These are phyloP conservation scores for Ganoderma lucidum DNA, from an alignment of 1,284 basidiomycete species.

Conservation along the genomic window DNA sequence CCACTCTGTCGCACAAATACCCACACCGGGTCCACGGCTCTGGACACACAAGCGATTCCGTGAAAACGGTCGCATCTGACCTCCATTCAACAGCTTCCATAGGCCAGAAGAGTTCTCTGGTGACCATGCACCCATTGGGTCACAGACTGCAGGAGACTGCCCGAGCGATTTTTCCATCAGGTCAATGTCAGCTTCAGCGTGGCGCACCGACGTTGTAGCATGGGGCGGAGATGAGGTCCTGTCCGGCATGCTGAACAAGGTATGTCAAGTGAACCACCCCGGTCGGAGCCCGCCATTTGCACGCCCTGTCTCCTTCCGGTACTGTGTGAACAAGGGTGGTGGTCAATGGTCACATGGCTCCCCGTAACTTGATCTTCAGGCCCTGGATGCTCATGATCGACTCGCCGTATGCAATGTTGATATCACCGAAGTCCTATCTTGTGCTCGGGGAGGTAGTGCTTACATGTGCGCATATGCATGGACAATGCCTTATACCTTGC, in stretches of 20 bases:
- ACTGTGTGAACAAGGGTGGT: not conserved
- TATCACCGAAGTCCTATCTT: not conserved
- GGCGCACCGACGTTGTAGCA: not conserved
- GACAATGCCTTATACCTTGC: no score
- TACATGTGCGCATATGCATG: not conserved
- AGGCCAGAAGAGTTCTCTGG: not conserved
- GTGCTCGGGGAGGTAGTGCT: not conserved
- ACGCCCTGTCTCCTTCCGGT: not conserved
- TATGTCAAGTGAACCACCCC: conserved; percentile 4
- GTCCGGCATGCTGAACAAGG: conserved; percentile 3
- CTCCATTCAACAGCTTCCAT: not conserved
- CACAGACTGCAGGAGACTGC: not conserved
- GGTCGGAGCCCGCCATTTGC: not conserved
- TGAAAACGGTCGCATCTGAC: not conserved
- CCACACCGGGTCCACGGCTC: conserved; percentile 7
- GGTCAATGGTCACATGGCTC: not conserved
- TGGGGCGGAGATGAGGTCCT: not conserved
- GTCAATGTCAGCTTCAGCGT: not conserved
- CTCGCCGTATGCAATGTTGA: not conserved
- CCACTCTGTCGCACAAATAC: not conserved
- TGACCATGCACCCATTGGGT: not conserved
- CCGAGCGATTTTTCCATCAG: not conserved
- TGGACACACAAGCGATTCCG: not conserved
- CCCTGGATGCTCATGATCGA: conserved; percentile 1
- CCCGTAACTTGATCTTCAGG: conserved; percentile 3